phyloP scores from a whole-genome alignment of 768 basidiomycete species.

The Amanita phalloides region DNA sequence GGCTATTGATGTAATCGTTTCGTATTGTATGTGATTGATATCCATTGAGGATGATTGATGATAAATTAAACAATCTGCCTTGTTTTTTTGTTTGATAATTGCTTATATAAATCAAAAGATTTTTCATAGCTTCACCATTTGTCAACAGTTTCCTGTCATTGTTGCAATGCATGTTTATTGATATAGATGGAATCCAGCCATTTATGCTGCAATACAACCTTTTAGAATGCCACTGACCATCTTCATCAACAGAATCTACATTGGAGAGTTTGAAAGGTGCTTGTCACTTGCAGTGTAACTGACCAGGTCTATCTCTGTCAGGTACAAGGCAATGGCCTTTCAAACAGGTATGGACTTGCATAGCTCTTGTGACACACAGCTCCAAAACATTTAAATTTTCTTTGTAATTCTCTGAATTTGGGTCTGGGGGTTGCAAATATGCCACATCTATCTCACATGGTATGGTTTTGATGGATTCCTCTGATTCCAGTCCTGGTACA shows the following conservation, averaged over 20 bases:
- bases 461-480: no score
- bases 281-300: conserved; percentile 19
- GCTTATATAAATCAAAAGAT: conserved; percentile 22
- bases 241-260: conserved; percentile 12
- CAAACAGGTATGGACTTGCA: no score
- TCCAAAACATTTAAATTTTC: no score
- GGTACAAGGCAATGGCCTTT: no score
- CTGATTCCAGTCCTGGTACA: no score
- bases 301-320: conserved; percentile 9
- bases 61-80: conserved; percentile 14
- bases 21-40: no score
- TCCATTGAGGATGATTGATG: no score
- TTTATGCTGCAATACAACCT: neutral
- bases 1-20: no score
- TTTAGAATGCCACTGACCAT: conserved; percentile 14
- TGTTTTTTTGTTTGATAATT: conserved; percentile 27
- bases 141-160: conserved; percentile 31
- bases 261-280: conserved; percentile 13
- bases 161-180: conserved; percentile 13
- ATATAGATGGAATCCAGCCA: neutral
- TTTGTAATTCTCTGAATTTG: no score
- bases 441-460: no score
- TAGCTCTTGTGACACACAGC: no score
- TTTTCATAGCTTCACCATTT: conserved; percentile 20
- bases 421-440: no score